Conservation (phyloP, 306 rosid species). For the Inga leiocalycina region DNA sequence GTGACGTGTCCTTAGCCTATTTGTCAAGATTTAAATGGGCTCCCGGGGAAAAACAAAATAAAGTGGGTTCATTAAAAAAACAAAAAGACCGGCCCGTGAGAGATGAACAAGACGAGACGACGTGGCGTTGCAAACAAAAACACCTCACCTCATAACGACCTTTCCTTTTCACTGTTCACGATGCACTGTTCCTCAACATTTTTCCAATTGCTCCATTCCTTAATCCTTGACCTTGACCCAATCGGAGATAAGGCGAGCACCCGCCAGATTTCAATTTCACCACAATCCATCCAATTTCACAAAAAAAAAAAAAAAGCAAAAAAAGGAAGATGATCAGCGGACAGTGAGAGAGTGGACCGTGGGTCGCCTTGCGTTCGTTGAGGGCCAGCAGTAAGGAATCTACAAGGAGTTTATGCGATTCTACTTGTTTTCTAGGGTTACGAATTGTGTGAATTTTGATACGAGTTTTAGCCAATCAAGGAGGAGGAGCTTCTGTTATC, state of each 20-base stretch:
- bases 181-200: background rate
- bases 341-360: background rate
- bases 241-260: background rate
- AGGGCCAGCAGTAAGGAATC: background rate
- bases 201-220: background rate
- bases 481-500: constrained; percentile 14
- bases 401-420: background rate
- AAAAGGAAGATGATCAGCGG: background rate
- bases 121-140: background rate
- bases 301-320: background rate
- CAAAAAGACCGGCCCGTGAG: background rate
- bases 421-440: background rate
- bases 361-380: background rate
- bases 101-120: background rate
- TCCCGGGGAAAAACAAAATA: background rate
- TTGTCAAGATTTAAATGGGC: background rate
- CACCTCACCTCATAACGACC: background rate
- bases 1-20: background rate
- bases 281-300: background rate
- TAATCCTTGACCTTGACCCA: background rate
- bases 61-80: background rate
- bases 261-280: background rate
- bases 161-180: background rate
- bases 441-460: background rate
- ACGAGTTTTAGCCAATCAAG: background rate